Evolutionary conservation across 2,329 filamentous ascomycete genomes (phyloP), one percentile per base, ranked within the genome.

Genomic region (Sporothrix inflata): DNA sequence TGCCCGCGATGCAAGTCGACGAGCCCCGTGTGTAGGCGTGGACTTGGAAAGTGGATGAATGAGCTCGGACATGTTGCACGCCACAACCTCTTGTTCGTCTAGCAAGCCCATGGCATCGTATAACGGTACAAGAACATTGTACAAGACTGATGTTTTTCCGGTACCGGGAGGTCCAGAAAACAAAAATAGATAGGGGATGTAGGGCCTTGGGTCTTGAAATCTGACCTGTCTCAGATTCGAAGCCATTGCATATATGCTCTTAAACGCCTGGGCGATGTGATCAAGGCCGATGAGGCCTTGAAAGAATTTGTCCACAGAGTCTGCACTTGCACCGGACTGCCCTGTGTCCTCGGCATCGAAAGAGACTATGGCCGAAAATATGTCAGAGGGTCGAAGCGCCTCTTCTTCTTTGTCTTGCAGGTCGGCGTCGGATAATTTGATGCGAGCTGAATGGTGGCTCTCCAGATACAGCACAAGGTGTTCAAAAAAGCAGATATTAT

Each of bases 81-180:
- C 19, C 27, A 53, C 45, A 7, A 68, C 27, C 9, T 51, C 45
- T 16, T 3, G 9, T 38, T 68, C 5, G 47, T 68, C 65, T 3
- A 68, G 27, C 16, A 68, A 40, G 4, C 65, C 65, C 16, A 68
- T 51, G 24, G 45, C 19, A 40, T n/a, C 24, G 30, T 68, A 68
- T 27, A 68, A 27, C 9, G 45, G 45, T 12, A 30, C n/a, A 24
- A 68, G 27, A 1, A 34, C 19, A 16, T 53, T 12, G 27, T 40
- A 1, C 45, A 53, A 4, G 11, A 68, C 27, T 19, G 47, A 38
- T n/a, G 65, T 68, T n/a, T 68, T 68, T 14, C 45, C 47, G 24
- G 27, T 51, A 1, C 45, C 65, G 9, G 45, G 16, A 1, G 65
- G 45, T 27, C 65, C 65, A n/a, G 24, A 11, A 21, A 68, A 24